Evolutionary conservation across 768 basidiomycete genomes (phyloP), one percentile per base, ranked within the genome.

Genomic region (Gloeopeniophorella convolvens): DNA sequence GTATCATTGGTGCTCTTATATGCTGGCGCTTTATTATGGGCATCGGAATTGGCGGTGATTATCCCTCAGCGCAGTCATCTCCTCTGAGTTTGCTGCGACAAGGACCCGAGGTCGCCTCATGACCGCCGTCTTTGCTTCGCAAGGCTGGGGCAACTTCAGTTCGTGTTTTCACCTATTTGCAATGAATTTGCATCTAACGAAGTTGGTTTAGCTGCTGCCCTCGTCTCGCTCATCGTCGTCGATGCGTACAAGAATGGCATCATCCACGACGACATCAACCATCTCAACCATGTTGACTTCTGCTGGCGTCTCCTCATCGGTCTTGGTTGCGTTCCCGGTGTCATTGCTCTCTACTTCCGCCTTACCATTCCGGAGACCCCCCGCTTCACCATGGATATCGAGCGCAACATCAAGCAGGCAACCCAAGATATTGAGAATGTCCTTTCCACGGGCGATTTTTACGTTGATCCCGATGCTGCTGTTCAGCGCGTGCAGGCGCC

Each of bases 331-430:
- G 71, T 95, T 42, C 92, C 91, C 28, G 91, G 80, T 48, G 74
- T 73, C 34, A 62, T 91, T 49, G 90, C 89, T 16, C 79, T 93
- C 43, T 93, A 91, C 72, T 93, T 89, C 84, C 88, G 91, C 64
- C 76, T 93, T 28, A 92, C 90, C 21, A 92, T 94, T 61, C 89
- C 91, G 3, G 90, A 93, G 65, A 93, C 90, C 0, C 91, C 91
- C 23, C 88, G 91, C 48, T 82, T 77, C 65, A 95, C 91, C 51
- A 92, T 93, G 85, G 91, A 94, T 72, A 78, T 94, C 52, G 89
- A 92, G 66, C 73, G 85, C 42, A 91, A 93, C 65, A 70, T 94
- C 36, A 71, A 77, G 33, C 86, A 85, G 62, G 91, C 89, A 6
- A 48, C 79, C 1, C 68, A 74, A 26, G 91, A 93, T 59, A 86